Conservation (phyloP, 2,329 filamentous ascomycete species). For the Sphaceloma murrayae region DNA sequence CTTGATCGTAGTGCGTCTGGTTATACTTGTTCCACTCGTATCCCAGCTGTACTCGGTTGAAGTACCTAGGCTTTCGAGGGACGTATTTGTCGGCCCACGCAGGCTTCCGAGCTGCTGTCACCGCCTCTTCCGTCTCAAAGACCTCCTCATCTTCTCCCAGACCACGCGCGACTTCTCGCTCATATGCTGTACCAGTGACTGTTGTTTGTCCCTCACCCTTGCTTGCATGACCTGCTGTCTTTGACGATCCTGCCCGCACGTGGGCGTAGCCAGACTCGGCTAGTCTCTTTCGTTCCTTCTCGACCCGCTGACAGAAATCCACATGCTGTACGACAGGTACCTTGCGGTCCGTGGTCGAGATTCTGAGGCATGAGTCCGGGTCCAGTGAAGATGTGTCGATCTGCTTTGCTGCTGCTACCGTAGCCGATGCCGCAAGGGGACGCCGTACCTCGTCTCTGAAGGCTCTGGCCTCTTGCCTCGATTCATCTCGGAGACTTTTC, state of each 20-base stretch:
- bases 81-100: constrained; percentile 78
- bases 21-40: constrained; percentile 99
- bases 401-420: background rate
- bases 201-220: constrained; percentile 51
- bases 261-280: background rate
- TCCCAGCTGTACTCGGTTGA: constrained; percentile 97
- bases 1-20: constrained; percentile 97
- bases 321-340: constrained; percentile 50
- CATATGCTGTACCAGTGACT: constrained; percentile 77
- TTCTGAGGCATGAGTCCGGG: constrained; percentile 56
- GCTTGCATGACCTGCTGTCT: constrained; percentile 32
- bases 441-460: constrained; percentile 22
- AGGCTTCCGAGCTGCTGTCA: constrained; percentile 54
- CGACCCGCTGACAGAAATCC: constrained; percentile 28
- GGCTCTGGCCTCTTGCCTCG: constrained; percentile 55
- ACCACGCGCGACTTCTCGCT: constrained; percentile 83
- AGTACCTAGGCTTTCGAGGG: constrained; percentile 88
- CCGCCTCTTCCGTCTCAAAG: constrained; percentile 79
- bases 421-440: background rate
- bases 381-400: constrained; percentile 37
- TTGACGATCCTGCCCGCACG: background rate
- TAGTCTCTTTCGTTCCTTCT: background rate
- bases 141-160: constrained; percentile 93
- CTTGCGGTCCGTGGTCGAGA: constrained; percentile 53
- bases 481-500: constrained; percentile 54